Percentiles rank a stretch among this genome's conserved stretches.
Conservation (phyloP, 2,329 filamentous ascomycete species). For the Pseudogymnoascus sp. region DNA sequence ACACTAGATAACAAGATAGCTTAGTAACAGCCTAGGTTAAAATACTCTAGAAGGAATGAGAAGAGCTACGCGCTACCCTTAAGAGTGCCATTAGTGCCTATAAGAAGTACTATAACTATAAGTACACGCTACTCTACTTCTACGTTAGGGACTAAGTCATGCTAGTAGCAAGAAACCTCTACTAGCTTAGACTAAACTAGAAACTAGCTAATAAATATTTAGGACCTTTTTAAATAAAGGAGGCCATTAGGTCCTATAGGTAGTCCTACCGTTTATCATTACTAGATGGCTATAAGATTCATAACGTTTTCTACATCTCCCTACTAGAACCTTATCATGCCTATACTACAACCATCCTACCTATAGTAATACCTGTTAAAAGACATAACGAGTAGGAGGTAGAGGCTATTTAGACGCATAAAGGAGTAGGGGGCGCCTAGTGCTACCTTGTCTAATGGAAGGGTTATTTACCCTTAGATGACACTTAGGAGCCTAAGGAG, state of each 20-base stretch:
- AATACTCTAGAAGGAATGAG: background rate
- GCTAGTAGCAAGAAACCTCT: background rate
- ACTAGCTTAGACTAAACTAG: background rate
- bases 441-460: background rate
- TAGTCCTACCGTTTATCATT: background rate
- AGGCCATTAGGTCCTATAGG: background rate
- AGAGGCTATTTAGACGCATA: background rate
- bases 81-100: background rate
- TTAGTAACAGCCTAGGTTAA: background rate
- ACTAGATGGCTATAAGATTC: background rate
- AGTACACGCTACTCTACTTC: background rate
- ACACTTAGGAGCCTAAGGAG: background rate
- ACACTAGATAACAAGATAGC: background rate
- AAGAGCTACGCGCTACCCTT: background rate
- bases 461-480: background rate
- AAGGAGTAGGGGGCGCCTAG: background rate
- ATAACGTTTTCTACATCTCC: background rate
- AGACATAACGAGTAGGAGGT: background rate
- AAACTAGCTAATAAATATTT: background rate
- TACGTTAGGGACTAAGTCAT: background rate
- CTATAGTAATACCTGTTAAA: background rate
- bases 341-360: background rate
- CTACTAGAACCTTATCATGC: background rate
- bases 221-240: background rate
- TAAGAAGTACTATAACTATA: background rate